Evolutionary conservation across 2,329 filamentous ascomycete genomes (phyloP), one percentile per base, ranked within the genome.

Genomic region (Colletotrichum higginsianum): DNA sequence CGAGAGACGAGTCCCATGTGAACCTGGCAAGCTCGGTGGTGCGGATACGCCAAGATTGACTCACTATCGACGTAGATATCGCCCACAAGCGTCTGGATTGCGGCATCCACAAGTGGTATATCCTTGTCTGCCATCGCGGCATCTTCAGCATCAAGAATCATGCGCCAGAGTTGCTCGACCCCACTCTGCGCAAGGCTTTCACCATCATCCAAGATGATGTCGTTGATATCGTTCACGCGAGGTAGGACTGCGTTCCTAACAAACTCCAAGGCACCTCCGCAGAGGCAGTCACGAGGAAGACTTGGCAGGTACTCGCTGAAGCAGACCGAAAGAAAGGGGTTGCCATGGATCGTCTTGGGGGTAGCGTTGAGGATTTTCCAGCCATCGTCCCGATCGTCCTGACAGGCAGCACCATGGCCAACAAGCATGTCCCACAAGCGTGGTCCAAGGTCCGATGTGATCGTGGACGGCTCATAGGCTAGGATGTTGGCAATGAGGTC

Each of bases 101-200:
- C 92, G 63, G 86, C 83, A 23, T 87, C 86, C 46, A 73, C 67
- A 26, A 74, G 61, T 75, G 94, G 93, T 38, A 18, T 42, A 15
- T 55, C 61, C 16, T 63, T 63, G 50, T 49, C 61, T 18, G 55
- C 49, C 58, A 97, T 90, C 0, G 86, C 88, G 47, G 87, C 84
- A 47, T 88, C 84, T 6, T 90, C 89, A 2, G 93, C 90, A 18
- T 89, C 91, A 64, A 97, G 83, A 44, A 96, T 90, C 76, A 98
- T 89, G 30, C 90, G 89, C 95, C 95, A 98, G n/a, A 98, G 84
- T 68, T 95, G 88, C 75, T 96, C 93, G 53, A 88, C 85, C 35
- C 83, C 89, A 74, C 81, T 88, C 72, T 84, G 87, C 74, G 87
- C 83, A 38, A 89, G 78, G 13, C 85, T 82, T n/a, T 85, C 82